Conservation (phyloP, 2,329 filamentous ascomycete genomes). For the Talaromyces sp. region DNA sequence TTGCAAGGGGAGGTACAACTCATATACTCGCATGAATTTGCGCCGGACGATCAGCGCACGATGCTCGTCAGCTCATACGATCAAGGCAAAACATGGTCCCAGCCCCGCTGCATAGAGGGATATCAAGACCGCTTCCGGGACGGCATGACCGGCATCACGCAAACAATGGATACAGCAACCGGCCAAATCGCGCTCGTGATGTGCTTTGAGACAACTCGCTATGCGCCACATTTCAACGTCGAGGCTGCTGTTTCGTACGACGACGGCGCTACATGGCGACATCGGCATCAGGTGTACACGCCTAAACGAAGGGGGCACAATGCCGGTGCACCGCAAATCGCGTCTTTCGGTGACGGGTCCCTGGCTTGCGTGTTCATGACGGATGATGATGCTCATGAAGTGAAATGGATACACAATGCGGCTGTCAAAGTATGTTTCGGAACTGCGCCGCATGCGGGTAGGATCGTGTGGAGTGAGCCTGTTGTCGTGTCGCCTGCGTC, state of each 20-base stretch:
- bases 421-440: slow-evolving; percentile 43
- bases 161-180: slow-evolving; percentile 30
- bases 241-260: slow-evolving; percentile 48
- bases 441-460: slow-evolving; percentile 31
- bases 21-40: slow-evolving; percentile 48
- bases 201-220: slow-evolving; percentile 47
- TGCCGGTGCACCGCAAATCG: slow-evolving; percentile 47
- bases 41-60: slow-evolving; percentile 47
- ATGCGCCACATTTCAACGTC: slow-evolving; percentile 39
- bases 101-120: slow-evolving; percentile 41
- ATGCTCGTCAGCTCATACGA: slow-evolving; percentile 47
- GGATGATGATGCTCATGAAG: slow-evolving; percentile 40
- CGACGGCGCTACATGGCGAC: slow-evolving; percentile 40
- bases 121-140: slow-evolving; percentile 40
- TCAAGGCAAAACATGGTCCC: slow-evolving; percentile 43
- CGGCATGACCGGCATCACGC: slow-evolving; percentile 47
- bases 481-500: slow-evolving; percentile 29
- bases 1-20: slow-evolving; percentile 41
- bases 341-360: slow-evolving; percentile 38
- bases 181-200: slow-evolving; percentile 39
- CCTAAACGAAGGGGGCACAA: slow-evolving; percentile 37
- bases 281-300: slow-evolving; percentile 42
- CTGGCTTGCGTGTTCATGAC: slow-evolving; percentile 48
- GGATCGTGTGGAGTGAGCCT: slow-evolving; percentile 35
- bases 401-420: slow-evolving; percentile 41